Evolutionary conservation across 1,284 basidiomycete genomes (phyloP).

Genomic region (Ganoderma multipileum): DNA sequence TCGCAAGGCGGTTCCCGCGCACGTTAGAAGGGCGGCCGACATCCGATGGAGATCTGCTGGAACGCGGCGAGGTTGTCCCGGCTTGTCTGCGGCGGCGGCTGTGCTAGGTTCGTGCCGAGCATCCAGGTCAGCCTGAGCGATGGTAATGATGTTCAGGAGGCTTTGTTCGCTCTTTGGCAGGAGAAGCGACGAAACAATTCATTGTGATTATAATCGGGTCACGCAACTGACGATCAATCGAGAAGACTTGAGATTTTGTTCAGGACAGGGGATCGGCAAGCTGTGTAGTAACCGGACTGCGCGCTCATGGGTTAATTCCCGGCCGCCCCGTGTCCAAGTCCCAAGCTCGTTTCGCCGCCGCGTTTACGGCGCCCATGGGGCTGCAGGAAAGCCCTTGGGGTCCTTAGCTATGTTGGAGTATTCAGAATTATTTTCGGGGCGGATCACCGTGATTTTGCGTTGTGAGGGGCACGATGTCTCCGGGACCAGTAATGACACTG

Average conservation of each 20-base stretch:
- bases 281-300: neutral
- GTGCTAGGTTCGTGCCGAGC: neutral
- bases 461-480: neutral
- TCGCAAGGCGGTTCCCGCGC: neutral
- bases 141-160: neutral
- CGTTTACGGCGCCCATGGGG: neutral
- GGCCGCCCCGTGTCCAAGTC: neutral
- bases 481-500: neutral
- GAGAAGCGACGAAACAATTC: neutral
- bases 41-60: too few species aligned
- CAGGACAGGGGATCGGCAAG: neutral
- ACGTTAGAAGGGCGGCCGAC: neutral
- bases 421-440: neutral
- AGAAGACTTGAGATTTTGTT: neutral
- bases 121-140: too few species aligned
- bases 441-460: neutral
- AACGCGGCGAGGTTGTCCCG: neutral
- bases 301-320: neutral
- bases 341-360: neutral
- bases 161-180: neutral
- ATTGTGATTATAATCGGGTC: neutral
- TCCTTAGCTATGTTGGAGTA: neutral
- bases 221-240: neutral
- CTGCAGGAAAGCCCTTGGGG: neutral
- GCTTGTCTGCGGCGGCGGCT: neutral